phyloP scores from a whole-genome alignment of 2,329 filamentous ascomycete species.

The Phaeosphaeria sp. region DNA sequence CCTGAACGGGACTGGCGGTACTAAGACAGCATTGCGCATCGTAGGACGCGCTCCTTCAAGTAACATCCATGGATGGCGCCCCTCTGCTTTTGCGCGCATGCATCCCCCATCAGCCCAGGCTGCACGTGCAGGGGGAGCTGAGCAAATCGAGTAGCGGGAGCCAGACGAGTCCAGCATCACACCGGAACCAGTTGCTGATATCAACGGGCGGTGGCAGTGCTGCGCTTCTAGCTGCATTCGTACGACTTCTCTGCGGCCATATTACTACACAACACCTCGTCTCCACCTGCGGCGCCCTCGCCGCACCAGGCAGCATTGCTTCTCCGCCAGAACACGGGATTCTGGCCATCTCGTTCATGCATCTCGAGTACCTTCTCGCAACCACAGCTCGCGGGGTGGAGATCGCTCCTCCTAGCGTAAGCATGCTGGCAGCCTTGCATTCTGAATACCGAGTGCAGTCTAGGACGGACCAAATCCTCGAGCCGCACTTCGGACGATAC shows the following conservation, averaged over 20 bases:
- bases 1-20: constrained; percentile 21
- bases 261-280: constrained; percentile 7
- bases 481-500: not conserved
- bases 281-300: not conserved
- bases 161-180: constrained; percentile 25
- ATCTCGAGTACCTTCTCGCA: constrained; percentile 2
- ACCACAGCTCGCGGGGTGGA: constrained; percentile 9
- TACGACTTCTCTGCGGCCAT: constrained; percentile 5
- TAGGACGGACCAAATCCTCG: not conserved
- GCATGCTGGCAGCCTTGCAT: constrained; percentile 11
- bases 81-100: constrained; percentile 21
- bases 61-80: constrained; percentile 13
- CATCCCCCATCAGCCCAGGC: constrained; percentile 28
- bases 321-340: not conserved
- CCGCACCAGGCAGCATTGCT: not conserved
- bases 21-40: constrained; percentile 25
- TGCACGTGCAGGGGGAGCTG: constrained; percentile 37
- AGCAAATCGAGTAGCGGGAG: constrained; percentile 29
- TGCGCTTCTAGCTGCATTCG: constrained; percentile 11
- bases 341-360: constrained; percentile 4
- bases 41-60: constrained; percentile 26
- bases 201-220: constrained; percentile 43
- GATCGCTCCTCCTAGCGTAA: constrained; percentile 7
- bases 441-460: not conserved
- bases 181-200: constrained; percentile 33